Evolutionary conservation across 139 green algal genomes (phyloP), one percentile per base, ranked within the genome.

Genomic region (Chlorella vulgaris): DNA sequence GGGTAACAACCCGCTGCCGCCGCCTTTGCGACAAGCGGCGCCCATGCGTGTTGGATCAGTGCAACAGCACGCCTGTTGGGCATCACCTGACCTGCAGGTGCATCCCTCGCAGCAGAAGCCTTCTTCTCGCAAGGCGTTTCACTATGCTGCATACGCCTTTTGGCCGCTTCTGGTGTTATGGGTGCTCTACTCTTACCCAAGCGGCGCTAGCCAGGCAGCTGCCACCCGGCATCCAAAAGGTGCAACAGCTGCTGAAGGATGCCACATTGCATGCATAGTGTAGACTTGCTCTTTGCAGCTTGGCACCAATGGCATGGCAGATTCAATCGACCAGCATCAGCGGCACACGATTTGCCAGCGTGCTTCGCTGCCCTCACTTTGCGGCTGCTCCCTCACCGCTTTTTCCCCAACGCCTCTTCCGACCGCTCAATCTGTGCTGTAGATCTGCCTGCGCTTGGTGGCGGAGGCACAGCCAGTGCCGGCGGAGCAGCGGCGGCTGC

Each of bases 141-240:
- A 78, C 35, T 79, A 79, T 69, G 73, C 50, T 0, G 35, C 61
- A 21, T 79, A 79, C 38, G 73, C 73, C 2, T 68, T 79, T 35
- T 79, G 73, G 73, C 51, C 73, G 21, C 35, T 79, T 50, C 73
- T 79, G 73, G 47, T 79, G 53, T 53, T 79, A 1, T 79, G 73
- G 73, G 35, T 79, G 47, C 62, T 79, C 13, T 39, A 35, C 0
- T 79, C 73, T 35, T 79, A 79, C 73, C 73, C 73, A 3, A 33
- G 71, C 73, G 36, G 73, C 53, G 53, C 51, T 53, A 63, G 53
- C 7, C 3, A 36, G 24, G 26, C 47, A 33, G 35, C 47, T 8
- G 36, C 39, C 18, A 36, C 35, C 15, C 73, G 53, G 35, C 35
- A 51, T 35, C 29, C 42, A 10, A 50, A 50, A 69, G 73, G 73